These are phyloP conservation scores for Inonotus hispidus DNA, from an alignment of 1,284 basidiomycete genomes.

Conservation along the genomic window DNA sequence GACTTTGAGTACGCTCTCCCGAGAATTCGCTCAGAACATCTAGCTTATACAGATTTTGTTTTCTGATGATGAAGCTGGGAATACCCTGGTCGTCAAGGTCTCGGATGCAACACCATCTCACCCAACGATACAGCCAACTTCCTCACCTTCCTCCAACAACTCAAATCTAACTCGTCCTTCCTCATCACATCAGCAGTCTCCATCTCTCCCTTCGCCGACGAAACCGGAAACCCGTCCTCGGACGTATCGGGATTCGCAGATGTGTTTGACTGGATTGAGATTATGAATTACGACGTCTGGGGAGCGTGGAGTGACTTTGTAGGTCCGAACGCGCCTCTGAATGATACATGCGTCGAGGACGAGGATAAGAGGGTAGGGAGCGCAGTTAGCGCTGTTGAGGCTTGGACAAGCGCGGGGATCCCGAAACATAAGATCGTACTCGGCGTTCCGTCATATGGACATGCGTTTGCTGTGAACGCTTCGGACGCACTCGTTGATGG, in stretches of 20 bases:
- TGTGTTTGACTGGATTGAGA: constrained; percentile 72
- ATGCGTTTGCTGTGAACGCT: constrained; percentile 45
- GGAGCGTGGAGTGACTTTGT: constrained; percentile 45
- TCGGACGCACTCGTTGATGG: constrained; percentile 35
- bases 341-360: constrained; percentile 67
- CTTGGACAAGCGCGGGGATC: constrained; percentile 77
- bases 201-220: constrained; percentile 60
- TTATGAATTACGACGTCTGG: constrained; percentile 90
- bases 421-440: constrained; percentile 75
- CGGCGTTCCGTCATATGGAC: constrained; percentile 76
- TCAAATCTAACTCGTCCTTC: constrained; percentile 54
- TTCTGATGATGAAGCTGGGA: constrained; percentile 65
- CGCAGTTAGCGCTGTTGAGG: constrained; percentile 63
- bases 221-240: constrained; percentile 48
- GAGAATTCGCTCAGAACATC: too few relatives aligned
- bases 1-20: constrained; percentile 69
- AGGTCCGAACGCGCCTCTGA: constrained; percentile 81
- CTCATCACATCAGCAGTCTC: constrained; percentile 72
- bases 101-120: constrained; percentile 64
- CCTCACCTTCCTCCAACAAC: constrained; percentile 68
- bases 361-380: constrained; percentile 64
- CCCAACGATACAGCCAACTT: constrained; percentile 64
- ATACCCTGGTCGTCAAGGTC: constrained; percentile 67
- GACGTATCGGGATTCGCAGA: constrained; percentile 70
- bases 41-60: background rate